phyloP scores from a whole-genome alignment of 2,329 filamentous ascomycete genomes.

The Epichloe typhina region DNA sequence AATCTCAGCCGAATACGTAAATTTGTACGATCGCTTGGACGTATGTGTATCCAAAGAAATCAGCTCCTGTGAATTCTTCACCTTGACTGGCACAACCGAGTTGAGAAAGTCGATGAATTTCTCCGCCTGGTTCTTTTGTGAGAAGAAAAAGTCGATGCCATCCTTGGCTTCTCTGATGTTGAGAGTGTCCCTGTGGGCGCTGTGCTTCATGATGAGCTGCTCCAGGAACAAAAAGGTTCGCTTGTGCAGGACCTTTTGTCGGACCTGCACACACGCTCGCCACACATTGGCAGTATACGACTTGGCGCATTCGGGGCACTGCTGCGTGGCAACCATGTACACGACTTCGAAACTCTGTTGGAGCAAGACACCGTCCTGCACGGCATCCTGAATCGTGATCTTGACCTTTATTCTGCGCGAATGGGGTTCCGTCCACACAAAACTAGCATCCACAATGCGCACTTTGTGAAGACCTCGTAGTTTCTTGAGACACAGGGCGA shows the following conservation, averaged over 20 bases:
- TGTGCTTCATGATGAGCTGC: constrained; percentile 90
- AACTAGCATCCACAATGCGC: constrained; percentile 87
- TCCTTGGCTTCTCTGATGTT: constrained; percentile 97
- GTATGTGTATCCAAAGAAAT: constrained; percentile 92
- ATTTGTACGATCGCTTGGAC: constrained; percentile 84
- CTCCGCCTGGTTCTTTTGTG: constrained; percentile 78
- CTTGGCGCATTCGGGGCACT: constrained; percentile 91
- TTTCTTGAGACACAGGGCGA: constrained; percentile 84
- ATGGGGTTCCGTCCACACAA: constrained; percentile 98
- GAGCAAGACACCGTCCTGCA: constrained; percentile 51
- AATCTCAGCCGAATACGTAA: constrained; percentile 77
- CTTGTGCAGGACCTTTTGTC: constrained; percentile 96
- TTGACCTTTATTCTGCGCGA: constrained; percentile 87
- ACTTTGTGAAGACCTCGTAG: constrained; percentile 77
- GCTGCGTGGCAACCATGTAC: constrained; percentile 80
- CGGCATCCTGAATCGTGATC: constrained; percentile 72
- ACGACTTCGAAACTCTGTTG: constrained; percentile 95
- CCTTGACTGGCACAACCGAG: constrained; percentile 64
- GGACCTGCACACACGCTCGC: constrained; percentile 85
- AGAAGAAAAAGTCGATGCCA: constrained; percentile 92
- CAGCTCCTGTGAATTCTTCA: constrained; percentile 69
- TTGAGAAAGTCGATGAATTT: constrained; percentile 84
- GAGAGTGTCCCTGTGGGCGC: constrained; percentile 81
- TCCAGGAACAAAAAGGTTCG: constrained; percentile 61
- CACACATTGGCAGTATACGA: constrained; percentile 95